Base-by-base conservation (phyloP, 805 yeast species). In the Candida awuae region DNA sequence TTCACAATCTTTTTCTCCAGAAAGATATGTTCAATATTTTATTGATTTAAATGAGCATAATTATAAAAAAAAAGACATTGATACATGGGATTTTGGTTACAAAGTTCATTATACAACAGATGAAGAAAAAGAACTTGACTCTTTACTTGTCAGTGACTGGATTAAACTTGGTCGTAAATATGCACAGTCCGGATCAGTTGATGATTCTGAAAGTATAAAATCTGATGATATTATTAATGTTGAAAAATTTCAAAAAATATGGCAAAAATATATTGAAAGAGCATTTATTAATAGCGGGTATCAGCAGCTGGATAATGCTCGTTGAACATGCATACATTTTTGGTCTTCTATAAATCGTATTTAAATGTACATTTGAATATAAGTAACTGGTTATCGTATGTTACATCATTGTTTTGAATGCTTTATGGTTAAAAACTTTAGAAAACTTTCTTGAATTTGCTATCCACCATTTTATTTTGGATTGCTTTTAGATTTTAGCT, bases 1-100 rank as follows among this genome's bases (percentile, higher is more conserved):
- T 2, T 73, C 78, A 2, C 94, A 84, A 61, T 54, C 76, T 23
- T 83, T 83, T 48, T 68, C 90, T 0, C 95, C 95, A 0, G 69
- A 72, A 29, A 64, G 75, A 43, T 86, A 79, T 58, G 76, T 76
- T 1, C 94, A 84, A 54, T 84, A 80, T 55, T 85, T 65, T 55
- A 70, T 78, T n/a, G 84, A 85, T 55, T 65, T 85, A 44, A 50
- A 58, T 42, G 38, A 44, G 15, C 8, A 36, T 6, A 46, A 46
- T 26, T 42, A 40, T 19, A 44, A 41, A 9, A 75, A 77, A 44
- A 44, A 55, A 4, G 48, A 61, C 17, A 61, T 63, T 0, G 53
- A 56, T 10, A n/a, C 8, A 10, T 62, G 68, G 47, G 56, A 65
- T 14, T 81, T 84, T 47, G 62, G 57, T 6, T 84, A 68, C 53